Conservation (phyloP, 495 filamentous ascomycete genomes). For the Peziza echinospora region DNA sequence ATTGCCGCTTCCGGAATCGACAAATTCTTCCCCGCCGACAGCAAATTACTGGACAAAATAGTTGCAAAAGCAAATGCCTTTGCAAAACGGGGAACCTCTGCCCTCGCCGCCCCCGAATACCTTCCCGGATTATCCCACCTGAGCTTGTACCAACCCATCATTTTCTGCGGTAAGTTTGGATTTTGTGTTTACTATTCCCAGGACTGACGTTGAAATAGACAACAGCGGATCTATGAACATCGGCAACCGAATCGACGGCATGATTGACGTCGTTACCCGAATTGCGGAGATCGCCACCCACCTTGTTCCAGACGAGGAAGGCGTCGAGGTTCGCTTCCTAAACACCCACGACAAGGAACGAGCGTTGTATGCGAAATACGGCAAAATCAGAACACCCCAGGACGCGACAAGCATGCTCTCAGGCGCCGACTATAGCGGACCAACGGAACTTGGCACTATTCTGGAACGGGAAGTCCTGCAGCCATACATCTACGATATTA, state of each 20-base stretch:
- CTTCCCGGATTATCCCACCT: not conserved
- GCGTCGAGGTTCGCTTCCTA: constrained; percentile 1
- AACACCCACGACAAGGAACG: not conserved
- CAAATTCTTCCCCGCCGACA: not conserved
- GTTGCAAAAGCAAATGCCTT: not conserved
- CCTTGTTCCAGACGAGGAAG: not conserved
- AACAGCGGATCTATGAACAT: constrained; percentile 1
- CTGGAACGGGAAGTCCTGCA: not conserved
- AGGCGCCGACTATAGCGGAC: not conserved
- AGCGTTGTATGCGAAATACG: not conserved
- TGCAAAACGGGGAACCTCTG: not conserved
- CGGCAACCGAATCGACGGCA: not conserved
- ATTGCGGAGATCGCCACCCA: not conserved
- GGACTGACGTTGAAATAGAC: not conserved
- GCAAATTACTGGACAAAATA: not conserved
- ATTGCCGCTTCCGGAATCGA: not conserved
- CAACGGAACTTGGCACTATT: not conserved
- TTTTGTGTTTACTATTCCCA: too few relatives aligned
- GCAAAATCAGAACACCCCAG: not conserved
- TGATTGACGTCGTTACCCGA: not conserved
- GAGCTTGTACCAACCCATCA: not conserved
- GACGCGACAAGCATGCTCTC: not conserved
- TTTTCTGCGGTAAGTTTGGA: constrained; percentile 1
- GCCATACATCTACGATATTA: not conserved
- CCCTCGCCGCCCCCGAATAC: not conserved